Conservation (phyloP, 768 basidiomycete genomes). For the Trametopsis cervina region DNA sequence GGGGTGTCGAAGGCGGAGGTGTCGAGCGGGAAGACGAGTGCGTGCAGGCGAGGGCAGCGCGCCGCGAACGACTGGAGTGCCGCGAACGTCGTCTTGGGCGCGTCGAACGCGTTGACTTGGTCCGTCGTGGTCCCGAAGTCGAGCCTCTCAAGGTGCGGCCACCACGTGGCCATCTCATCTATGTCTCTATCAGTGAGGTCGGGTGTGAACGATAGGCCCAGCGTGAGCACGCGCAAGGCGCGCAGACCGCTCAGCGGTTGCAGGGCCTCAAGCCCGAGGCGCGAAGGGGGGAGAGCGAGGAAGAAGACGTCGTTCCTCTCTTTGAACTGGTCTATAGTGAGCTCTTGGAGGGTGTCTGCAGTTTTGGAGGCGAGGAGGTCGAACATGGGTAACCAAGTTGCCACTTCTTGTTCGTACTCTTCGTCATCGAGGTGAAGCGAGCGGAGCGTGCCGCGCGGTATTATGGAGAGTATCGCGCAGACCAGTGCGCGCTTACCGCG, state of each 20-base stretch:
- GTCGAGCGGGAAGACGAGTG: constrained; percentile 18
- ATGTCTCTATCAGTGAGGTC: constrained; percentile 22
- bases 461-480: constrained; percentile 10
- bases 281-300: neutral
- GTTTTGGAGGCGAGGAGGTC: constrained; percentile 16
- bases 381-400: constrained; percentile 16
- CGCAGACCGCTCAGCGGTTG: constrained; percentile 21
- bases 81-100: constrained; percentile 13
- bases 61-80: constrained; percentile 17
- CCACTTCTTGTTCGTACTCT: constrained; percentile 7
- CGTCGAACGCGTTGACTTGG: constrained; percentile 13
- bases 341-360: constrained; percentile 14
- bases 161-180: constrained; percentile 21
- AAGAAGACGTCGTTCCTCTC: neutral
- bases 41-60: constrained; percentile 18
- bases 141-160: constrained; percentile 23
- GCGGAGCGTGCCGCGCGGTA: constrained; percentile 12
- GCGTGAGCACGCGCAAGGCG: constrained; percentile 19
- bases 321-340: constrained; percentile 16
- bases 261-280: constrained; percentile 20
- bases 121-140: constrained; percentile 16
- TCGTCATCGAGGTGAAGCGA: constrained; percentile 15
- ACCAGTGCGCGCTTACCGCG: constrained; percentile 11
- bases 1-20: constrained; percentile 8
- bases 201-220: constrained; percentile 20